phyloP scores from a whole-genome alignment of 345 rosid species.

The Arabis alpina region DNA sequence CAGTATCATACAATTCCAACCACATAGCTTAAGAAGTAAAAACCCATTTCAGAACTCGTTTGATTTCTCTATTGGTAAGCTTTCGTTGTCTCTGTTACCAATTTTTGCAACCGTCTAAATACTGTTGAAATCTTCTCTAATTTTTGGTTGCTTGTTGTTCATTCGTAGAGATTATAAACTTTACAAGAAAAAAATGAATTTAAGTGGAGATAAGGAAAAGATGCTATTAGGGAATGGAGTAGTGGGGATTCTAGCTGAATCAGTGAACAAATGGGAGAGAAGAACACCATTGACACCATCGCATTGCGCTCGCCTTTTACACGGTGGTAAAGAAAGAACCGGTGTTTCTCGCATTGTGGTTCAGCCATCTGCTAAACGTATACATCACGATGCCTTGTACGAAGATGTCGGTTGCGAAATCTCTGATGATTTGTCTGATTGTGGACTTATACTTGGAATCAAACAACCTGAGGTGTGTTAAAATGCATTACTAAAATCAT shows the following conservation, averaged over 20 bases:
- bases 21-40: background rate
- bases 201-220: slow-evolving; percentile 28
- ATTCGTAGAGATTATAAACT: background rate
- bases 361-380: slow-evolving; percentile 92
- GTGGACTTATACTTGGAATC: slow-evolving; percentile 84
- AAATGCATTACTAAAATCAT: background rate
- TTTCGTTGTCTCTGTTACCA: background rate
- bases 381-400: slow-evolving; percentile 80
- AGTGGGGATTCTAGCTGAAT: slow-evolving; percentile 80
- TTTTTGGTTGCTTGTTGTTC: background rate
- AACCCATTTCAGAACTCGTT: background rate
- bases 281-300: slow-evolving; percentile 88
- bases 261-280: slow-evolving; percentile 91
- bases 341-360: slow-evolving; percentile 79
- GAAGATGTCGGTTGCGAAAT: slow-evolving; percentile 85
- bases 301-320: slow-evolving; percentile 84
- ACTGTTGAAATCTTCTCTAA: background rate
- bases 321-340: slow-evolving; percentile 65
- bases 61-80: background rate
- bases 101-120: background rate
- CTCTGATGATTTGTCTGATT: slow-evolving; percentile 83
- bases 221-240: slow-evolving; percentile 72
- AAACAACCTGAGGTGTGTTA: slow-evolving; percentile 73
- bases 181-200: slow-evolving; percentile 13
- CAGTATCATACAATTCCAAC: background rate